These are phyloP conservation scores for Kondoa malvinella DNA, from an alignment of 768 basidiomycete species.

Conservation along the genomic window DNA sequence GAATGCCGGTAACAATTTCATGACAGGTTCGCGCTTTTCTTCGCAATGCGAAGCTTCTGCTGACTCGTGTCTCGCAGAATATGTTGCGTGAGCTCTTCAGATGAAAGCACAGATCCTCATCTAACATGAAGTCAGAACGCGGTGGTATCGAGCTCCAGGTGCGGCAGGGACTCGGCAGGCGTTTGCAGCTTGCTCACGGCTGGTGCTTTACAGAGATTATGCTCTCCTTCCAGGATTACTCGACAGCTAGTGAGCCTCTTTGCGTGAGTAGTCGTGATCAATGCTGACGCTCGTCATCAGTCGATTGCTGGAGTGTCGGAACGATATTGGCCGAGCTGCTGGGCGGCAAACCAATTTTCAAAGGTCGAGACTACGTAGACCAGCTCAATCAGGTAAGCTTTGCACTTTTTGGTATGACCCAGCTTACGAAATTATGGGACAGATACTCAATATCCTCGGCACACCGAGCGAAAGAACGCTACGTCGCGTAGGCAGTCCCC, in stretches of 20 bases:
- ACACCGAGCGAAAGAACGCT: conserved; percentile 94
- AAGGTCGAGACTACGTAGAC: conserved; percentile 96
- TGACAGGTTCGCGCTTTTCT: conserved; percentile 5
- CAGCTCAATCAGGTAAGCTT: conserved; percentile 49
- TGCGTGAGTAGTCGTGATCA: conserved; percentile 2
- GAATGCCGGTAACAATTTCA: conserved; percentile 37
- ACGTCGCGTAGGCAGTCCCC: conserved; percentile 64
- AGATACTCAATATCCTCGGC: conserved; percentile 94
- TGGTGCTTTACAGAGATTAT: conserved; percentile 54
- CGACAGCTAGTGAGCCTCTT: conserved; percentile 32
- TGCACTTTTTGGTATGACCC: conserved; percentile 27
- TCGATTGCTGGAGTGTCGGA: conserved; percentile 34
- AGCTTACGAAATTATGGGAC: neutral
- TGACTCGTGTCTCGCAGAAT: conserved; percentile 75
- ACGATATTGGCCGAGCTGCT: conserved; percentile 38
- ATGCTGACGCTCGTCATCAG: neutral
- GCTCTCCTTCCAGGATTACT: conserved; percentile 42
- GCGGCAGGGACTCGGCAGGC: neutral
- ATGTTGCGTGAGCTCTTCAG: conserved; percentile 34
- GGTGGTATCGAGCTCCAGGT: conserved; percentile 85
- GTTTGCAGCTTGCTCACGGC: neutral
- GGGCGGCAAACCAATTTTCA: conserved; percentile 39
- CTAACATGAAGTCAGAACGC: conserved; percentile 50
- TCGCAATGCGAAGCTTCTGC: conserved; percentile 24
- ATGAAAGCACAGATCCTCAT: neutral